Conservation (phyloP, 2,329 filamentous ascomycete genomes). For the Aspergillus udagawae region DNA sequence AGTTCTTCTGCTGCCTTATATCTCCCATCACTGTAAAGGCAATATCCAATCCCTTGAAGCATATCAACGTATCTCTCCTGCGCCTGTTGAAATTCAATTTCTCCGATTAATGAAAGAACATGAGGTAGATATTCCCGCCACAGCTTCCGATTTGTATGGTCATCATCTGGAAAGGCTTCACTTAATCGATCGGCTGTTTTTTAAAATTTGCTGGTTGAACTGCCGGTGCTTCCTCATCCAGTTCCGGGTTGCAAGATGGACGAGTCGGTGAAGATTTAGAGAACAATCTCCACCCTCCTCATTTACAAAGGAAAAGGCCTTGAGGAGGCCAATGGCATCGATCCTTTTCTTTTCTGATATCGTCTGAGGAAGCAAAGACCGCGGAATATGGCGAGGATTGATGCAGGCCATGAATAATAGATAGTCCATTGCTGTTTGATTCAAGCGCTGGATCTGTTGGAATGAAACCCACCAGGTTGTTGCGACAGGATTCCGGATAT, state of each 20-base stretch:
- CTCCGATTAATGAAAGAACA: neutral
- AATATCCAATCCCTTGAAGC: too few relatives aligned
- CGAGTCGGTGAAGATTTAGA: constrained; percentile 27
- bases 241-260: constrained; percentile 29
- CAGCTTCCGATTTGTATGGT: constrained; percentile 13
- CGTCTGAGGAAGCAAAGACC: constrained; percentile 25
- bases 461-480: constrained; percentile 36
- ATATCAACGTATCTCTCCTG: too few relatives aligned
- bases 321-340: constrained; percentile 29
- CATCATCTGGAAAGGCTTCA: constrained; percentile 4
- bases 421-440: constrained; percentile 28
- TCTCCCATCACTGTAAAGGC: too few relatives aligned
- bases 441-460: constrained; percentile 24
- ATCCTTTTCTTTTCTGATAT: neutral
- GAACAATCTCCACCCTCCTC: constrained; percentile 6
- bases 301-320: constrained; percentile 28
- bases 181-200: constrained; percentile 2
- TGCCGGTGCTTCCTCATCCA: constrained; percentile 23
- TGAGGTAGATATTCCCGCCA: constrained; percentile 32
- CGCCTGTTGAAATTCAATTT: too few relatives aligned
- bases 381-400: constrained; percentile 23
- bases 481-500: constrained; percentile 29
- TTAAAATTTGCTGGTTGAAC: constrained; percentile 7
- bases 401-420: constrained; percentile 28
- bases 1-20: too few relatives aligned